Evolutionary conservation across 106 monocot genomes (phyloP).

Genomic region (Dendrobium nobile): DNA sequence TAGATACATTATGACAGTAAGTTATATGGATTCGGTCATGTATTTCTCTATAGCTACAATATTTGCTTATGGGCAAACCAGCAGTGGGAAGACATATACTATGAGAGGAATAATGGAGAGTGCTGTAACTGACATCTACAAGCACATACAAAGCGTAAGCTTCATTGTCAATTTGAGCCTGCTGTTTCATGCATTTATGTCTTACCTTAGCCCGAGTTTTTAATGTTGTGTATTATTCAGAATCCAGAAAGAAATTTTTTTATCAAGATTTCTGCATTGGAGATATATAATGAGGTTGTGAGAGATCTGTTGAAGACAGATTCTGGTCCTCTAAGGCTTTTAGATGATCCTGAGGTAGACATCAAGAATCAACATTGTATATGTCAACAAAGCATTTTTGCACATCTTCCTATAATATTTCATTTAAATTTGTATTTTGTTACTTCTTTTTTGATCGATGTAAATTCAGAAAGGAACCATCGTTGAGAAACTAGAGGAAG

Average conservation of each 20-base stretch:
- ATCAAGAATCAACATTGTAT: not conserved
- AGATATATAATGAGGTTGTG: constrained; percentile 96
- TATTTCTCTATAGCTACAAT: constrained; percentile 66
- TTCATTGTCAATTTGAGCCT: not conserved
- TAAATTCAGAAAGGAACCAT: constrained; percentile 80
- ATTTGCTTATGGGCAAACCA: constrained; percentile 98
- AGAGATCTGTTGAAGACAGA: constrained; percentile 79
- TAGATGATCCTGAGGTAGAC: constrained; percentile 96
- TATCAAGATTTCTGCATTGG: constrained; percentile 90
- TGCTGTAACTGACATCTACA: constrained; percentile 88
- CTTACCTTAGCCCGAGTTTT: not conserved
- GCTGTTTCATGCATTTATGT: not conserved
- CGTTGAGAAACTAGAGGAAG: constrained; percentile 88
- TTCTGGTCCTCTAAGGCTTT: constrained; percentile 74
- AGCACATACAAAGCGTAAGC: constrained; percentile 80
- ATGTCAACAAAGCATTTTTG: not conserved
- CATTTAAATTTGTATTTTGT: not conserved
- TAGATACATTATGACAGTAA: not conserved
- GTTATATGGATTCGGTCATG: not conserved
- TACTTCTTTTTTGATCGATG: constrained; percentile 3
- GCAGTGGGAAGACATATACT: constrained; percentile 21
- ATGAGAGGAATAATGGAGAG: constrained; percentile 90
- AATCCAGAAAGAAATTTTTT: constrained; percentile 62
- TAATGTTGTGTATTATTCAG: constrained; percentile 22
- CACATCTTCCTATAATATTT: not conserved